phyloP scores from a whole-genome alignment of 2,329 filamentous ascomycete genomes.

The Parastagonospora nodorum region DNA sequence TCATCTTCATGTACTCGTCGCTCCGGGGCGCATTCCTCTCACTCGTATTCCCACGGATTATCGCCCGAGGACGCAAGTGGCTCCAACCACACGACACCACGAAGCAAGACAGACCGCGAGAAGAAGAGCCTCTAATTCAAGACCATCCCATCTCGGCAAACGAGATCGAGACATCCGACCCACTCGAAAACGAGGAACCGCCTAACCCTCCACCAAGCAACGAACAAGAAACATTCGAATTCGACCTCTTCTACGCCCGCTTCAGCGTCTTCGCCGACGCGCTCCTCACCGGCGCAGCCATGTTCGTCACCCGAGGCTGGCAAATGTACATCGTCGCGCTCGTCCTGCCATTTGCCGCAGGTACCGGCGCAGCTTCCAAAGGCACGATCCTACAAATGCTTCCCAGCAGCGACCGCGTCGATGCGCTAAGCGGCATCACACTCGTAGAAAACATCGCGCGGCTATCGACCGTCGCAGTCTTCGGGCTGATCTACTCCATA shows the following conservation, averaged over 20 bases:
- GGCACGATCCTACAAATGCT: conserved; percentile 77
- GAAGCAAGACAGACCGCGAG: conserved; percentile 8
- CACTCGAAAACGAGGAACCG: conserved; percentile 57
- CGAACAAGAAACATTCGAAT: conserved; percentile 58
- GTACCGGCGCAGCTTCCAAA: conserved; percentile 71
- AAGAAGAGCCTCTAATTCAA: conserved; percentile 18
- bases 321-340: conserved; percentile 71
- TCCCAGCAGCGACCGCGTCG: conserved; percentile 63
- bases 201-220: conserved; percentile 40
- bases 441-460: conserved; percentile 72
- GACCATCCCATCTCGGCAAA: conserved; percentile 34
- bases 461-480: conserved; percentile 66
- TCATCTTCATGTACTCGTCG: conserved; percentile 53
- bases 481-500: conserved; percentile 69
- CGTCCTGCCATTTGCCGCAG: conserved; percentile 70
- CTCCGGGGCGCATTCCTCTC: conserved; percentile 53
- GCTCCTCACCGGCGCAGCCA: conserved; percentile 65
- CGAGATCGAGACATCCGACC: conserved; percentile 52
- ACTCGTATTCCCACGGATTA: conserved; percentile 52
- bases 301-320: conserved; percentile 67
- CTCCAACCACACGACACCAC: conserved; percentile 36
- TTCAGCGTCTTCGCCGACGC: conserved; percentile 71
- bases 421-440: conserved; percentile 71
- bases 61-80: conserved; percentile 49
- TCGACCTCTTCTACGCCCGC: conserved; percentile 70